Evolutionary conservation across 1,284 basidiomycete species (phyloP).

Genomic region (Anthracocystis panici-leucophaei): DNA sequence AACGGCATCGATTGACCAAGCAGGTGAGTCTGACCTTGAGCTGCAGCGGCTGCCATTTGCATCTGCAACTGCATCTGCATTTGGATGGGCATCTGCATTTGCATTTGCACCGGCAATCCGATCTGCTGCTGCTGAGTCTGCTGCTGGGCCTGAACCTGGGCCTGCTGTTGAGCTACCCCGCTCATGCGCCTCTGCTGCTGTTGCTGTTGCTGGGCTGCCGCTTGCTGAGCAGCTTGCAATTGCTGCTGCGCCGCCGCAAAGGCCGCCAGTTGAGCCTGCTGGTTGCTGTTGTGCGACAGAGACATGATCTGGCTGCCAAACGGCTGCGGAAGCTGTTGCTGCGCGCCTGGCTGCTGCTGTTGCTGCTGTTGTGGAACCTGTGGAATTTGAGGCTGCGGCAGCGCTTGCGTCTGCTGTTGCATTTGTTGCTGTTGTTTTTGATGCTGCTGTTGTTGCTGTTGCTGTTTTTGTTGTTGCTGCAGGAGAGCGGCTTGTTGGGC

Average conservation of each 20-base stretch:
- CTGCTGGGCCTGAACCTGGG: slow-evolving; percentile 22
- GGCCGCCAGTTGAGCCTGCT: slow-evolving; percentile 47
- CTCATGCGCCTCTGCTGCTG: slow-evolving; percentile 27
- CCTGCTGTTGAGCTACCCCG: slow-evolving; percentile 16
- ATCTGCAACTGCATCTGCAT: slow-evolving; percentile 56
- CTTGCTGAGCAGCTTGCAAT: slow-evolving; percentile 45
- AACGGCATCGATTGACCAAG: slow-evolving; percentile 43
- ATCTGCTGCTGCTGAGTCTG: slow-evolving; percentile 53
- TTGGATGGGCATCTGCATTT: slow-evolving; percentile 47
- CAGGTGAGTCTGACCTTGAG: slow-evolving; percentile 44
- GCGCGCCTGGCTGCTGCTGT: slow-evolving; percentile 20
- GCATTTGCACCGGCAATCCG: slow-evolving; percentile 43
- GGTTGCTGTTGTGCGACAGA: slow-evolving; percentile 38
- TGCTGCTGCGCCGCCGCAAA: slow-evolving; percentile 52
- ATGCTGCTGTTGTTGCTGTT: slow-evolving; percentile 53
- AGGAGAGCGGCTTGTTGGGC: slow-evolving; percentile 50
- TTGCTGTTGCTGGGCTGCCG: slow-evolving; percentile 37
- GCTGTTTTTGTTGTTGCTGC: slow-evolving; percentile 57
- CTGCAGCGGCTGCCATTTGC: slow-evolving; percentile 53
- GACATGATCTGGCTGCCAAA: slow-evolving; percentile 48
- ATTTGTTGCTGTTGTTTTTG: slow-evolving; percentile 32
- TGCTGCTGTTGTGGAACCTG: slow-evolving; percentile 45
- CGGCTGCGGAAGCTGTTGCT: slow-evolving; percentile 42
- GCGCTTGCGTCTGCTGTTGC: slow-evolving; percentile 27
- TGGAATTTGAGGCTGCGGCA: slow-evolving; percentile 47